Evolutionary conservation across 2,329 filamentous ascomycete species (phyloP).

Genomic region (Calonectria multiphialidica): DNA sequence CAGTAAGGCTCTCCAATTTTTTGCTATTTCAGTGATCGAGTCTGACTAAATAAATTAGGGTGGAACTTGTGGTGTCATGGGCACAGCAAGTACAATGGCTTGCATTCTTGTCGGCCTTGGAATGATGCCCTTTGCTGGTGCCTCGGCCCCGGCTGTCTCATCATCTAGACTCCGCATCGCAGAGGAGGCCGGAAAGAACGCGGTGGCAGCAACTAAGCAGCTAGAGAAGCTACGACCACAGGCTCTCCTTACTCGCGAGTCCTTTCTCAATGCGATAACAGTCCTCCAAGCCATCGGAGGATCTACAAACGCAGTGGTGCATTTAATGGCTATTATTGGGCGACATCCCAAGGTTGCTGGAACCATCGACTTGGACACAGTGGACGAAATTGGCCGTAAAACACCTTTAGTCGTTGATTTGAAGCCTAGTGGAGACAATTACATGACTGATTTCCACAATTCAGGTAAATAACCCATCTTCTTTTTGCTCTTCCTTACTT

Average conservation of each 20-base stretch:
- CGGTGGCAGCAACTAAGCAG: conserved; percentile 74
- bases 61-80: conserved; percentile 92
- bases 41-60: conserved; percentile 52
- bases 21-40: neutral
- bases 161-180: conserved; percentile 86
- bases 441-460: conserved; percentile 92
- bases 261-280: conserved; percentile 87
- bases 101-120: conserved; percentile 86
- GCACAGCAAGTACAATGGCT: conserved; percentile 91
- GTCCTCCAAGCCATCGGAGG: conserved; percentile 90
- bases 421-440: conserved; percentile 87
- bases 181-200: conserved; percentile 76
- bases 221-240: conserved; percentile 77
- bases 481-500: rapidly evolving
- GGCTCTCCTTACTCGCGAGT: conserved; percentile 77
- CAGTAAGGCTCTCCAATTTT: conserved; percentile 56
- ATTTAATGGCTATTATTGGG: conserved; percentile 86
- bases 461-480: conserved; percentile 54
- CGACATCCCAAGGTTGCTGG: conserved; percentile 75
- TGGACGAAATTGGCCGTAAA: conserved; percentile 81
- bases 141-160: conserved; percentile 82
- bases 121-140: conserved; percentile 82
- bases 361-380: conserved; percentile 77
- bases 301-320: conserved; percentile 87
- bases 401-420: conserved; percentile 88